Conservation (phyloP, 768 basidiomycete species). For the Boletus reticulatus region DNA sequence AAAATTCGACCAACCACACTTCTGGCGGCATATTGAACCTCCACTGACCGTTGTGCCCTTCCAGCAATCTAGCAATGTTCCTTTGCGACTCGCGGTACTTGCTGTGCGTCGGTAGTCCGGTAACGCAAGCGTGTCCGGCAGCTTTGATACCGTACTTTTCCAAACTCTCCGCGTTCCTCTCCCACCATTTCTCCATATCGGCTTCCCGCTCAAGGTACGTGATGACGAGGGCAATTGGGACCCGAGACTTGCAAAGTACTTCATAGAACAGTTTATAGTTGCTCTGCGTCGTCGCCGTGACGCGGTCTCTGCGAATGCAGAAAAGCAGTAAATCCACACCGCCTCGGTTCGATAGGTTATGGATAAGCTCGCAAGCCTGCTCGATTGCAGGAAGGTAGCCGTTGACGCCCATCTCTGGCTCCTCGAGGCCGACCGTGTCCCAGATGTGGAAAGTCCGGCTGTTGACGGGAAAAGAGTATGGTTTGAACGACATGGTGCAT, state of each 20-base stretch:
- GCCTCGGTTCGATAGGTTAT: constrained; percentile 22
- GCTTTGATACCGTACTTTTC: constrained; percentile 26
- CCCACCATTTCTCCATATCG: constrained; percentile 37
- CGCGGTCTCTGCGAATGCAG: constrained; percentile 40
- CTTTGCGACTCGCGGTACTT: constrained; percentile 26
- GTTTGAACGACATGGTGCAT: constrained; percentile 36
- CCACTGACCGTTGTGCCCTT: constrained; percentile 6
- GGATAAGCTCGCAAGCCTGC: constrained; percentile 34
- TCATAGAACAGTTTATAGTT: constrained; percentile 45
- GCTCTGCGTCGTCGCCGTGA: constrained; percentile 35
- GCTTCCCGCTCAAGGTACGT: constrained; percentile 40
- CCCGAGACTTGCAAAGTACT: constrained; percentile 37
- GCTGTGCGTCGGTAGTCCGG: constrained; percentile 27
- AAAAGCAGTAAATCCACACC: constrained; percentile 43
- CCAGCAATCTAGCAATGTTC: constrained; percentile 18
- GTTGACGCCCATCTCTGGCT: constrained; percentile 24
- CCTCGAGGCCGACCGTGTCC: constrained; percentile 38
- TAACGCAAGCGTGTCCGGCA: constrained; percentile 36
- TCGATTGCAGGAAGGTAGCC: constrained; percentile 30
- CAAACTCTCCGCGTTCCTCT: constrained; percentile 23
- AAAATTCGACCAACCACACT: constrained; percentile 23
- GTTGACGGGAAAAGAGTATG: constrained; percentile 25
- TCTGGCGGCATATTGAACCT: constrained; percentile 28
- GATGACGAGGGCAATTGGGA: constrained; percentile 32
- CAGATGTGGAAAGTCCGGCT: constrained; percentile 22